Conservation (phyloP, 495 filamentous ascomycete species). For the Penicillium psychrofluorescens region DNA sequence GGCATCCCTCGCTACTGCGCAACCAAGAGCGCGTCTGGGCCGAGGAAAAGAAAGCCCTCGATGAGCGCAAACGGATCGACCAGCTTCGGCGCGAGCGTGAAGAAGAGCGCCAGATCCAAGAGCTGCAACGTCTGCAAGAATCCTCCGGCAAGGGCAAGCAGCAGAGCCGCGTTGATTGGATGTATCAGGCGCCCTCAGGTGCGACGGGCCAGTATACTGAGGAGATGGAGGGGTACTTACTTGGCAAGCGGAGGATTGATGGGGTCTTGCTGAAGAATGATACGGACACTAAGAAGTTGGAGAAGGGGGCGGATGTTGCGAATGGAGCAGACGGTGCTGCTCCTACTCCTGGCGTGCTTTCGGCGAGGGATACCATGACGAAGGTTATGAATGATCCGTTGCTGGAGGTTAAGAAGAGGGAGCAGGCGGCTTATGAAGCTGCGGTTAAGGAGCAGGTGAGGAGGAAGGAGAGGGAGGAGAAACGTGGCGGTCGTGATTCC, state of each 20-base stretch:
- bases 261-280: conserved; percentile 72
- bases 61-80: conserved; percentile 87
- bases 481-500: conserved; percentile 26
- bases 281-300: conserved; percentile 63
- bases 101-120: conserved; percentile 88
- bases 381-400: conserved; percentile 90
- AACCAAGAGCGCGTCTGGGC: conserved; percentile 82
- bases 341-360: conserved; percentile 54
- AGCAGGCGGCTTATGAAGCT: conserved; percentile 84
- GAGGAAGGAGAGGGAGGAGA: conserved; percentile 59
- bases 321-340: conserved; percentile 50
- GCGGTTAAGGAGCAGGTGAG: conserved; percentile 79
- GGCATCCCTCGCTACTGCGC: conserved; percentile 77
- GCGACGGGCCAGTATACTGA: conserved; percentile 76
- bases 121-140: conserved; percentile 85
- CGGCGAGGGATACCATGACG: conserved; percentile 61
- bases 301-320: conserved; percentile 67
- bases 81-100: conserved; percentile 84
- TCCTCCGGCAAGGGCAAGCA: conserved; percentile 72
- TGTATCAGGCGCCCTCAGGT: conserved; percentile 84
- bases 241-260: conserved; percentile 89
- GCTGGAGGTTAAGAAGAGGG: conserved; percentile 83
- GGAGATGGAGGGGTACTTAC: conserved; percentile 88
- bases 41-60: conserved; percentile 86
- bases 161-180: conserved; percentile 85